phyloP scores from a whole-genome alignment of 2,329 filamentous ascomycete genomes.

The Pezicula carpinea region DNA sequence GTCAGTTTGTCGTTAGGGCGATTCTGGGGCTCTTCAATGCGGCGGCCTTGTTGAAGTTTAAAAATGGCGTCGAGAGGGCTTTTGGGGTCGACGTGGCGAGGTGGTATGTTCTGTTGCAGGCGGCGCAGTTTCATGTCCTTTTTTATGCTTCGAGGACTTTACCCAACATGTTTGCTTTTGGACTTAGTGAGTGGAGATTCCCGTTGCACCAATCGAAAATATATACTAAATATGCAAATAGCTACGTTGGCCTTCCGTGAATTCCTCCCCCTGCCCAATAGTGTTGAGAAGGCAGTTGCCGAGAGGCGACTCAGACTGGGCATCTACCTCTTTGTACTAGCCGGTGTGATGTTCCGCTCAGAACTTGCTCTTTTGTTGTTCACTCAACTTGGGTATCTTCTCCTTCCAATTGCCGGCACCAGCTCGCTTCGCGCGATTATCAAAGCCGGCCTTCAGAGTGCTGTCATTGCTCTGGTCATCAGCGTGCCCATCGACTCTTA shows the following conservation, averaged over 20 bases:
- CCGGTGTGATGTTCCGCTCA: conserved; percentile 81
- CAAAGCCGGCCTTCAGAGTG: conserved; percentile 60
- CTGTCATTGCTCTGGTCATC: conserved; percentile 59
- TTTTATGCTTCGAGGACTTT: conserved; percentile 90
- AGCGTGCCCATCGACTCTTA: conserved; percentile 82
- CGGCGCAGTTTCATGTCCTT: conserved; percentile 84
- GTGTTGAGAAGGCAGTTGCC: conserved; percentile 27
- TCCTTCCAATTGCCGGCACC: conserved; percentile 50
- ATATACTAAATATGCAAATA: conserved; percentile 27
- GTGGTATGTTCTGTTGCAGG: conserved; percentile 78
- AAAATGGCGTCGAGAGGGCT: conserved; percentile 54
- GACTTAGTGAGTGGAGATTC: conserved; percentile 57
- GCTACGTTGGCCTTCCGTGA: conserved; percentile 57
- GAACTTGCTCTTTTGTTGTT: conserved; percentile 80
- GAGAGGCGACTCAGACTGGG: conserved; percentile 54
- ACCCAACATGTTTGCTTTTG: conserved; percentile 96
- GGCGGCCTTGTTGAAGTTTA: conserved; percentile 61
- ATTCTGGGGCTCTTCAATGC: conserved; percentile 76
- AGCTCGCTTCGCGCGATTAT: conserved; percentile 48
- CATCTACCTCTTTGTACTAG: conserved; percentile 71
- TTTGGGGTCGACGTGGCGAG: conserved; percentile 65
- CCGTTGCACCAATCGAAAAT: background rate
- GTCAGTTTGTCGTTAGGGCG: conserved; percentile 64
- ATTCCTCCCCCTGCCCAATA: conserved; percentile 37
- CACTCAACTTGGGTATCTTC: conserved; percentile 60